Evolutionary conservation across 1,139 yeast species (phyloP).

Genomic region (Pichia sp.): DNA sequence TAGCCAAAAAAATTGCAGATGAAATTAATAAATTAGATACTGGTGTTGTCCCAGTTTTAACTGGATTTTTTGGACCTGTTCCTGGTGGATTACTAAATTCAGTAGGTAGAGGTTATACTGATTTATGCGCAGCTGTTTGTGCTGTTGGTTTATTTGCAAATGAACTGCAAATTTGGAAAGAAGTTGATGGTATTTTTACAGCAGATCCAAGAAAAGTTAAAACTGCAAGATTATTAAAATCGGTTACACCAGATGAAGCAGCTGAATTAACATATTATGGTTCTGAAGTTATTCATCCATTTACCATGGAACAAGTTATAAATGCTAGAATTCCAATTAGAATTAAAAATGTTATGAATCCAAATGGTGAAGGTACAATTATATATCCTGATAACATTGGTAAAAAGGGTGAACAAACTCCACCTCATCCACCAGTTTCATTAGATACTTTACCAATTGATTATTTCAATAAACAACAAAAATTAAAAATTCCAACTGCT

Average conservation of each 20-base stretch:
- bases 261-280: constrained; percentile 97
- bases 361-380: constrained; percentile 83
- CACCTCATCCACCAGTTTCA: constrained; percentile 91
- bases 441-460: constrained; percentile 47
- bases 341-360: constrained; percentile 92
- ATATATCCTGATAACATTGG: constrained; percentile 88
- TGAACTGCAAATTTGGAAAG: constrained; percentile 96
- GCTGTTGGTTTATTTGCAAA: constrained; percentile 93
- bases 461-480: constrained; percentile 45
- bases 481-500: constrained; percentile 79
- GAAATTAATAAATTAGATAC: constrained; percentile 40
- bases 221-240: constrained; percentile 73
- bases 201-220: constrained; percentile 97
- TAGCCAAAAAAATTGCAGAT: constrained; percentile 56
- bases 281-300: constrained; percentile 95
- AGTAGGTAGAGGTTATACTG: constrained; percentile 97
- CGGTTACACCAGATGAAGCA: constrained; percentile 98
- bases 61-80: constrained; percentile 91
- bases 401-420: constrained; percentile 80
- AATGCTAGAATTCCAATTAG: constrained; percentile 93
- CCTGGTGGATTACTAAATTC: constrained; percentile 92
- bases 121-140: constrained; percentile 90
- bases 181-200: constrained; percentile 96
- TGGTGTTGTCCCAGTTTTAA: constrained; percentile 75
- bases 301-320: constrained; percentile 98